Evolutionary conservation across 2,329 filamentous ascomycete genomes (phyloP), one percentile per base, ranked within the genome.

Genomic region (Trichoderma atroviride): DNA sequence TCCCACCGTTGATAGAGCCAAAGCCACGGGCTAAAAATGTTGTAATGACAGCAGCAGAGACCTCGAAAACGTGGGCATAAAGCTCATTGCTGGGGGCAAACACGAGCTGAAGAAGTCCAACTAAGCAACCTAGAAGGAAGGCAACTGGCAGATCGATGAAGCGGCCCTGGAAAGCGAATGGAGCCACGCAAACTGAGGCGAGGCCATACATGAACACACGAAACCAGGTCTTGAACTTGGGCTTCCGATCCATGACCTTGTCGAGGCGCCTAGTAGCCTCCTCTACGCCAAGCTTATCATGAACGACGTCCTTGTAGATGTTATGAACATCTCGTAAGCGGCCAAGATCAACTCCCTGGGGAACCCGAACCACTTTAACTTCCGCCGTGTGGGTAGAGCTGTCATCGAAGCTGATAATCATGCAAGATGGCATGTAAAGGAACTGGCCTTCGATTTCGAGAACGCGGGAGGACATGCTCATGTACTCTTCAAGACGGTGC

Each of bases 361-460:
- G 80, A 0, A 88, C 86, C 4, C 89, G 87, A 7, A 94, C 89
- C 37, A 94, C 85, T 80, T 92, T 92, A 71, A 94, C 91, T 76
- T 93, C 91, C n/a, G 91, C 91, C 0, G 92, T 94, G 75, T 94
- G 91, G 0, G 91, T 92, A 0, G 81, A 80, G 72, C 81, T 83
- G 71, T 95, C 92, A 75, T 92, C 94, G 76, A 97, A 97, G 5
- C 93, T 95, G 76, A 97, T 91, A 69, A 97, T 92, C 94, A 97
- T 97, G 76, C 92, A 96, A 0, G 92, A 92, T 0, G 94, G 94
- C 35, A 97, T 88, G 77, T 97, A 97, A 27, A 97, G 82, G 74
- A 96, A 97, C 75, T 97, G 93, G 6, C 91, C 91, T 73, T 97
- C 92, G 19, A 97, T 94, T 78, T 94, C 92, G 47, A 97, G 86